These are phyloP conservation scores for Schwanniomyces yamadae DNA, from an alignment of 805 yeast genomes.

Conservation along the genomic window DNA sequence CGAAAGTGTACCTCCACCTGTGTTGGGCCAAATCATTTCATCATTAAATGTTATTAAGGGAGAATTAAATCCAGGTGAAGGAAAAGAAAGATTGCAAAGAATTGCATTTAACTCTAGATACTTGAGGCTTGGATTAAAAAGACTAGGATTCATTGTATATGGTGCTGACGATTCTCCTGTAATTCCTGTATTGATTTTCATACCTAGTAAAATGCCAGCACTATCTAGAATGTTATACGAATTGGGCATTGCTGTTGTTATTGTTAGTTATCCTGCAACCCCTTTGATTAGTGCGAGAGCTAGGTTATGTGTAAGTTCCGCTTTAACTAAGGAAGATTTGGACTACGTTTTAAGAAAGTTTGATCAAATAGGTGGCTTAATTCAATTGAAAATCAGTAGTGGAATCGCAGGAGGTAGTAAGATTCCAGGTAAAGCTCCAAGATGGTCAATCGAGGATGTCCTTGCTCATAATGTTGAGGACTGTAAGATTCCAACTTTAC, in stretches of 20 bases:
- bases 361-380: conserved; percentile 73
- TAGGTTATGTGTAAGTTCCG: conserved; percentile 87
- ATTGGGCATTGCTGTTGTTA: conserved; percentile 86
- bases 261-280: conserved; percentile 98
- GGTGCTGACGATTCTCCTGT: conserved; percentile 98
- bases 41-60: conserved; percentile 80
- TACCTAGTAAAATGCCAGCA: conserved; percentile 94
- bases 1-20: conserved; percentile 90
- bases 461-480: conserved; percentile 71
- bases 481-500: conserved; percentile 35
- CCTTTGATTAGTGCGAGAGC: conserved; percentile 87
- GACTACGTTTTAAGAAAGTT: conserved; percentile 73
- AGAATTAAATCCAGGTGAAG: conserved; percentile 87
- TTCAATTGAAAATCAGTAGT: conserved; percentile 73
- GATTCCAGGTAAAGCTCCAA: conserved; percentile 54
- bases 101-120: conserved; percentile 96
- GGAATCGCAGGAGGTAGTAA: conserved; percentile 74
- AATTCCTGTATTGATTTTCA: conserved; percentile 79
- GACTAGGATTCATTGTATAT: conserved; percentile 88
- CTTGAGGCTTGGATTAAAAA: conserved; percentile 83
- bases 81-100: conserved; percentile 84
- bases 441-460: conserved; percentile 80
- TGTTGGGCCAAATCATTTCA: conserved; percentile 80
- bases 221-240: conserved; percentile 78
- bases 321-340: conserved; percentile 90